Conservation (phyloP, 768 basidiomycete genomes). For the Lanmaoa pseudosensibilis region DNA sequence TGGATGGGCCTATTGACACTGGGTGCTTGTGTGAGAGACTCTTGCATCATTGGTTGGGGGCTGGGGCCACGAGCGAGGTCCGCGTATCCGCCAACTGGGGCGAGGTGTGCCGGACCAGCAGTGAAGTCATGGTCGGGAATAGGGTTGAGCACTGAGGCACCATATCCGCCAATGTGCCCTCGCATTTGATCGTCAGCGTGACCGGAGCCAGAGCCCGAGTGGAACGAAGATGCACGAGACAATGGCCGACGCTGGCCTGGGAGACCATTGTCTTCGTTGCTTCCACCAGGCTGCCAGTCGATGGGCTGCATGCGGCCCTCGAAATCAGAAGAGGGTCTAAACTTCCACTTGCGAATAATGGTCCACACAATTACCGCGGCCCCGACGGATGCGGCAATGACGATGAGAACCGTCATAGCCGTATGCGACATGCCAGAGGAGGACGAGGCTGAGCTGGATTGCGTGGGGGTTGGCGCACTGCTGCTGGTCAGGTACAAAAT, state of each 20-base stretch:
- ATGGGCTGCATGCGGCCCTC: conserved; percentile 85
- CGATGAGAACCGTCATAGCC: conserved; percentile 62
- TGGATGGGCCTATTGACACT: conserved; percentile 47
- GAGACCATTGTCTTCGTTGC: conserved; percentile 44
- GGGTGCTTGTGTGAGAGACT: conserved; percentile 36
- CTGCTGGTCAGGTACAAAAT: conserved; percentile 38
- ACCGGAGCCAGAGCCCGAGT: conserved; percentile 45
- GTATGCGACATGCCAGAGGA: conserved; percentile 43
- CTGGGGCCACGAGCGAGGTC: conserved; percentile 76
- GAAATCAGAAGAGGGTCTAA: conserved; percentile 76
- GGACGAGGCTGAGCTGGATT: conserved; percentile 17
- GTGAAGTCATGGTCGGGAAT: conserved; percentile 80
- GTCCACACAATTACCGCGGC: conserved; percentile 80
- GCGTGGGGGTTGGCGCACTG: conserved; percentile 21
- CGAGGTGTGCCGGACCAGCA: conserved; percentile 52
- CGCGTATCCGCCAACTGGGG: conserved; percentile 78
- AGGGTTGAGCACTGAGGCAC: conserved; percentile 36
- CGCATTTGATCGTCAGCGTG: conserved; percentile 36
- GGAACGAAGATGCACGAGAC: conserved; percentile 71
- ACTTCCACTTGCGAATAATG: conserved; percentile 90
- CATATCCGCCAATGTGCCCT: conserved; percentile 34
- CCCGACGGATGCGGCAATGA: conserved; percentile 66
- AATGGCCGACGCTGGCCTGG: conserved; percentile 49
- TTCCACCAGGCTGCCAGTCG: conserved; percentile 74
- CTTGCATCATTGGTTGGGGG: conserved; percentile 57